Evolutionary conservation across 2,329 filamentous ascomycete genomes (phyloP), one percentile per base, ranked within the genome.

Genomic region (Phaeosphaeriaceae sp.): DNA sequence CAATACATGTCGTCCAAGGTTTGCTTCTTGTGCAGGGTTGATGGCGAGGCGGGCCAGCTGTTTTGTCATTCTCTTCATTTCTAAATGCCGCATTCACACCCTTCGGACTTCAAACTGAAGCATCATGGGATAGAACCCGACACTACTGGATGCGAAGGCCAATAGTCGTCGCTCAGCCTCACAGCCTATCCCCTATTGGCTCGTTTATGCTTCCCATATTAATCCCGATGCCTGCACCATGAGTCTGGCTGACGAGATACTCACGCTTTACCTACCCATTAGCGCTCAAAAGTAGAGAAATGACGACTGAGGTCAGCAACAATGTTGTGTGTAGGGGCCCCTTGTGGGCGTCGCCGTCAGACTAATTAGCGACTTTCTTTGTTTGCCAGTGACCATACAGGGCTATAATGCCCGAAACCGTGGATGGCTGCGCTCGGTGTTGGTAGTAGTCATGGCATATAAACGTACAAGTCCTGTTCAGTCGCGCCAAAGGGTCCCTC

Each of bases 31-130:
- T 28, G 29, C 23, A 41, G 17, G 18, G 30, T 20, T 28, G 16
- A 32, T 30, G 21, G 32, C 34, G 9, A 46, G 17, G 28, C 29
- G 37, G 15, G 35, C 43, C 23, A 23, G 23, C 23, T n/a, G 12
- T 7, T 16, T 32, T n/a, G 35, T 18, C 21, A 17, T 29, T 36
- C 29, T 36, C 20, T 12, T 32, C 36, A 21, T 13, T 9, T 28
- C 40, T 17, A n/a, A 46, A 26, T 12, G 30, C 33, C 23, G 38
- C 52, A 18, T 44, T 23, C 8, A 28, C 40, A 30, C 26, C 43
- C 33, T 53, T 64, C 63, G 66, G 64, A 64, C 56, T 64, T 65
- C 55, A 46, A 64, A 57, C 60, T 67, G 60, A 60, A 48, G 46
- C 48, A 51, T 47, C 48, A 43, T 40, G 32, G 16, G 53, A 51